Evolutionary conservation across 106 monocot genomes (phyloP).

Genomic region (Chionographis japonica): DNA sequence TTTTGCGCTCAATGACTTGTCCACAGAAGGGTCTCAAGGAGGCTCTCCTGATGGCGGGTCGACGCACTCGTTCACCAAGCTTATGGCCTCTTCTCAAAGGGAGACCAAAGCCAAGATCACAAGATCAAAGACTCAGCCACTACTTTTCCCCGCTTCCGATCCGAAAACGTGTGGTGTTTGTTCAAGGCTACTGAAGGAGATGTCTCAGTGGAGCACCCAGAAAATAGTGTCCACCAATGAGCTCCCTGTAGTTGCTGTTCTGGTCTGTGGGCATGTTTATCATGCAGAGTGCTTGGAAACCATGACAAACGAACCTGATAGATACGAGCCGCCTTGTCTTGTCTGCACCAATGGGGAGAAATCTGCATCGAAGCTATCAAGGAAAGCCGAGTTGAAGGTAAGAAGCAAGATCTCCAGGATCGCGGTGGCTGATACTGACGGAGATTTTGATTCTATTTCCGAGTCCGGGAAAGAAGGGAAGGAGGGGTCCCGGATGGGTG

Average conservation of each 20-base stretch:
- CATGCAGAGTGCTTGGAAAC: slow-evolving; percentile 92
- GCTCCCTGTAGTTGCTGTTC: slow-evolving; percentile 58
- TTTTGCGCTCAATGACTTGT: slow-evolving; percentile 17
- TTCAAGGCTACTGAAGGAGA: slow-evolving; percentile 61
- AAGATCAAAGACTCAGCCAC: slow-evolving; percentile 13
- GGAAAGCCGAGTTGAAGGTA: slow-evolving; percentile 34
- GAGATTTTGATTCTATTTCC: slow-evolving; percentile 2
- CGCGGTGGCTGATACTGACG: slow-evolving; percentile 19
- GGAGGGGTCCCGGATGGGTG: slow-evolving; percentile 20
- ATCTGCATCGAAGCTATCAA: slow-evolving; percentile 15
- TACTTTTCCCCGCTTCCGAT: slow-evolving; percentile 22
- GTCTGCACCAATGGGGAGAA: slow-evolving; percentile 52
- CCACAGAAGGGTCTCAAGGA: slow-evolving; percentile 46
- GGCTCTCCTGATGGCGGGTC: slow-evolving; percentile 87
- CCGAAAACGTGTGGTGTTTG: slow-evolving; percentile 57
- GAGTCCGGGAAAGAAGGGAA: slow-evolving; percentile 6
- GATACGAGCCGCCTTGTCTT: slow-evolving; percentile 77
- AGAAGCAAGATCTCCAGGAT: slow-evolving; percentile 53
- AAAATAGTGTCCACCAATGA: slow-evolving; percentile 51
- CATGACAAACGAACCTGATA: slow-evolving; percentile 52
- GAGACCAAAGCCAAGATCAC: slow-evolving; percentile 30
- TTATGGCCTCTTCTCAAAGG: slow-evolving; percentile 67
- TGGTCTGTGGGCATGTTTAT: slow-evolving; percentile 74
- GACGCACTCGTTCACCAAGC: slow-evolving; percentile 81
- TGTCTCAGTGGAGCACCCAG: slow-evolving; percentile 49